A percentile compares a stretch with the other conserved stretches of the same genome.
Conservation (phyloP, 768 basidiomycete genomes). For the Porphyrellus cyaneotinctus region DNA sequence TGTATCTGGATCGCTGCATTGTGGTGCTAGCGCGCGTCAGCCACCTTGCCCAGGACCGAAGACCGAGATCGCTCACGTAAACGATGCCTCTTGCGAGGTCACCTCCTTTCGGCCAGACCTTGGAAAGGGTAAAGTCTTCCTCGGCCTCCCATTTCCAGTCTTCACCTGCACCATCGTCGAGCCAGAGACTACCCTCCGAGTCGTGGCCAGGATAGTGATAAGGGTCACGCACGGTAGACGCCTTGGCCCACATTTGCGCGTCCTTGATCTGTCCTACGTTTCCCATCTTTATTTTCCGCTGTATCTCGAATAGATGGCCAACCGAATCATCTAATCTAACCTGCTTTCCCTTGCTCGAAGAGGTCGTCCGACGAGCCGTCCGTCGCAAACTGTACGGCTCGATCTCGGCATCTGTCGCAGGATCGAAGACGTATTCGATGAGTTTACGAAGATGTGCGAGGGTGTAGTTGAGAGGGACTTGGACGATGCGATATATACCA, state of each 20-base stretch:
- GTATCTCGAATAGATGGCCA: conserved; percentile 61
- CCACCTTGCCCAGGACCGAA: not conserved
- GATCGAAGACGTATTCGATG: conserved; percentile 54
- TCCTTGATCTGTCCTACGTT: conserved; percentile 51
- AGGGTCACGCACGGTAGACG: conserved; percentile 53
- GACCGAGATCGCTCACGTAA: conserved; percentile 46
- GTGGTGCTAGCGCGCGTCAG: conserved; percentile 44
- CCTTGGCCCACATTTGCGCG: conserved; percentile 44
- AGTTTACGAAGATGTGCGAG: conserved; percentile 62
- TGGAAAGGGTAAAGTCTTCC: conserved; percentile 56
- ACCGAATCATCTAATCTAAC: conserved; percentile 7
- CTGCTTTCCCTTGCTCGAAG: conserved; percentile 20
- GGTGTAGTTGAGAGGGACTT: conserved; percentile 68
- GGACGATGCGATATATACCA: conserved; percentile 59
- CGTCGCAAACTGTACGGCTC: conserved; percentile 18
- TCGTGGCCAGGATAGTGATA: conserved; percentile 41
- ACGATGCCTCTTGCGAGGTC: conserved; percentile 48
- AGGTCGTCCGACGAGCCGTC: conserved; percentile 25
- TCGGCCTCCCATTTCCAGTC: conserved; percentile 69
- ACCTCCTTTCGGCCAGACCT: conserved; percentile 51
- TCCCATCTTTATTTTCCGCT: conserved; percentile 42
- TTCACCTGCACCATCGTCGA: conserved; percentile 36
- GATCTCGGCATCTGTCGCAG: conserved; percentile 25
- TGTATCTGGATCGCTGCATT: conserved; percentile 50
- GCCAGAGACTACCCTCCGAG: conserved; percentile 30